Percentiles rank a stretch among this genome's conserved stretches.
Conservation (phyloP, 2,329 filamentous ascomycete species). For the Hypoxylon sp. region DNA sequence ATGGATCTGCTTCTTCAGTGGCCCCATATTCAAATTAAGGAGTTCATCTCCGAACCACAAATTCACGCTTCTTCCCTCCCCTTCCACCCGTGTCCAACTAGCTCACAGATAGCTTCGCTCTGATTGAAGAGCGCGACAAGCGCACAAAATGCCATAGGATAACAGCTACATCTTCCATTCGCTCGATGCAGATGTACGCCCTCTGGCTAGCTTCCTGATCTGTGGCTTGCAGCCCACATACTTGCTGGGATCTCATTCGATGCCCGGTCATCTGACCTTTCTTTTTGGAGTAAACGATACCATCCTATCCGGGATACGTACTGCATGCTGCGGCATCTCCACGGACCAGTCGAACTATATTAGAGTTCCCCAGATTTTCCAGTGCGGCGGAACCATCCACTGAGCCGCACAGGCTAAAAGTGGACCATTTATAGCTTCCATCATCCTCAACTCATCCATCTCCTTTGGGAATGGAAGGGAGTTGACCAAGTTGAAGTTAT, state of each 20-base stretch:
- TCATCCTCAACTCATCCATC: background rate
- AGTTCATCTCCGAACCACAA: background rate
- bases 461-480: background rate
- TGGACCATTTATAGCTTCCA: background rate
- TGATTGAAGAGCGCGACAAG: constrained; percentile 8
- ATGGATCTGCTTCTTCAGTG: background rate
- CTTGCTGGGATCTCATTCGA: background rate
- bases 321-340: background rate
- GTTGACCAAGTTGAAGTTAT: background rate
- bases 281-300: constrained; percentile 3
- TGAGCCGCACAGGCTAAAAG: background rate
- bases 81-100: background rate
- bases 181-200: background rate
- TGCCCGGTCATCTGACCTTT: background rate
- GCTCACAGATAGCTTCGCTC: background rate
- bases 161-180: constrained; percentile 5
- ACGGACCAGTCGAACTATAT: background rate
- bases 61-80: constrained; percentile 3
- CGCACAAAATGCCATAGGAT: constrained; percentile 7
- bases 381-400: background rate
- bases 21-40: background rate
- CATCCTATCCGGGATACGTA: background rate
- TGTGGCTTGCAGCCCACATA: background rate
- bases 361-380: background rate
- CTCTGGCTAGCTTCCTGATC: constrained; percentile 3